Conservation (phyloP, 352 stramenopile species). For the Pythium utonaiense region DNA sequence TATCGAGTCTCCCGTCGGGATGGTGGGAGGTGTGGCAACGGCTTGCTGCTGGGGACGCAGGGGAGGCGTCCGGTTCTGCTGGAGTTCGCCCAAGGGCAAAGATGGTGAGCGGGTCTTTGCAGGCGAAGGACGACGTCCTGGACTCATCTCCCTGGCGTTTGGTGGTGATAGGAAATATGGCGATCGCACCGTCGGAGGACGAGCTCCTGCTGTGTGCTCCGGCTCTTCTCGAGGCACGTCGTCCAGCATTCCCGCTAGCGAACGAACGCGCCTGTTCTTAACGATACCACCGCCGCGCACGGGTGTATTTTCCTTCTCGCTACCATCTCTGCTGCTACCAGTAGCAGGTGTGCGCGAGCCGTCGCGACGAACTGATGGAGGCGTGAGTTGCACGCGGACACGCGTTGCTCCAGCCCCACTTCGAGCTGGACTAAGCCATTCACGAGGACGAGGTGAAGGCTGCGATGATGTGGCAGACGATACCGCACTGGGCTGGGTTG, state of each 20-base stretch:
- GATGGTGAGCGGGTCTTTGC: constrained; percentile 15
- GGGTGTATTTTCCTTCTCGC: constrained; percentile 24
- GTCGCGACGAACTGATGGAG: constrained; percentile 14
- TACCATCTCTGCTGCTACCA: constrained; percentile 4
- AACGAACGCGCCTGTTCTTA: constrained; percentile 78
- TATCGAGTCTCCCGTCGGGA: background rate
- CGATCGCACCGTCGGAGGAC: constrained; percentile 18
- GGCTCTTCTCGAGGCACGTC: constrained; percentile 42
- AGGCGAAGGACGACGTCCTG: constrained; percentile 15
- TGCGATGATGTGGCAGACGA: constrained; percentile 10
- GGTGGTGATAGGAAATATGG: constrained; percentile 24
- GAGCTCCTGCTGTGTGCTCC: constrained; percentile 18
- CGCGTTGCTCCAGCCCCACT: background rate
- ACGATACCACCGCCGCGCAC: constrained; percentile 29
- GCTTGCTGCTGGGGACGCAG: constrained; percentile 2
- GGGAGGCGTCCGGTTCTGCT: constrained; percentile 16
- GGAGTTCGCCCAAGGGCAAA: constrained; percentile 14
- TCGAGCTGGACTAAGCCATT: constrained; percentile 66
- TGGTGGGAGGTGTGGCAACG: background rate
- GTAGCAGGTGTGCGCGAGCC: constrained; percentile 9
- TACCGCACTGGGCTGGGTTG: background rate
- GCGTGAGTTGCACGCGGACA: constrained; percentile 20
- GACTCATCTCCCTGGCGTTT: constrained; percentile 22
- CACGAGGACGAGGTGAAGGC: constrained; percentile 32
- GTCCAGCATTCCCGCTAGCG: constrained; percentile 73